Conservation (phyloP, 2,329 filamentous ascomycete genomes). For the Blastomyces gilchristii region DNA sequence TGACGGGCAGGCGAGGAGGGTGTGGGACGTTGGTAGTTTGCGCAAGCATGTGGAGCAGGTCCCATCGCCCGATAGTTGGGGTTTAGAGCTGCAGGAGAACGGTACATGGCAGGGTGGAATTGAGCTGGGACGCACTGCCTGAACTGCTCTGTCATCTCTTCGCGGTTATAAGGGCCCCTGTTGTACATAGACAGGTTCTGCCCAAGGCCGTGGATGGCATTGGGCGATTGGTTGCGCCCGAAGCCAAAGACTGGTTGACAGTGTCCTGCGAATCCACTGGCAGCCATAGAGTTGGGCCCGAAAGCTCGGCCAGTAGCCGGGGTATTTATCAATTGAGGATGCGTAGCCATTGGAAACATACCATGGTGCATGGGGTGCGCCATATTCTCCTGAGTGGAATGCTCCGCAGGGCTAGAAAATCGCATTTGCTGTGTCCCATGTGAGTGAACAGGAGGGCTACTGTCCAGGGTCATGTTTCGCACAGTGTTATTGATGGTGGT, state of each 20-base stretch:
- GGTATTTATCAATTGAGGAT: background rate
- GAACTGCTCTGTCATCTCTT: background rate
- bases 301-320: background rate
- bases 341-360: background rate
- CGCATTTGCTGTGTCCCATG: background rate
- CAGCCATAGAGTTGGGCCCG: background rate
- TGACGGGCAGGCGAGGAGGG: background rate
- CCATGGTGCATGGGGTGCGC: background rate
- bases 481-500: constrained; percentile 1
- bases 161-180: background rate
- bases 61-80: background rate
- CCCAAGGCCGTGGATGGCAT: constrained; percentile 2
- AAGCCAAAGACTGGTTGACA: background rate
- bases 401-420: background rate
- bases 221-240: constrained; percentile 1
- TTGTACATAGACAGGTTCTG: background rate
- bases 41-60: background rate
- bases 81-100: background rate
- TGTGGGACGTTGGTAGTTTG: background rate
- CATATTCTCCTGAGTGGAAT: background rate
- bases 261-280: background rate
- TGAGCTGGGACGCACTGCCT: background rate
- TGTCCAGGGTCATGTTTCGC: constrained; percentile 4
- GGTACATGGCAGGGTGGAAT: background rate
- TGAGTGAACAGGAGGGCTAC: background rate